phyloP scores from a whole-genome alignment of 495 filamentous ascomycete species.

The Penicillium daleae region DNA sequence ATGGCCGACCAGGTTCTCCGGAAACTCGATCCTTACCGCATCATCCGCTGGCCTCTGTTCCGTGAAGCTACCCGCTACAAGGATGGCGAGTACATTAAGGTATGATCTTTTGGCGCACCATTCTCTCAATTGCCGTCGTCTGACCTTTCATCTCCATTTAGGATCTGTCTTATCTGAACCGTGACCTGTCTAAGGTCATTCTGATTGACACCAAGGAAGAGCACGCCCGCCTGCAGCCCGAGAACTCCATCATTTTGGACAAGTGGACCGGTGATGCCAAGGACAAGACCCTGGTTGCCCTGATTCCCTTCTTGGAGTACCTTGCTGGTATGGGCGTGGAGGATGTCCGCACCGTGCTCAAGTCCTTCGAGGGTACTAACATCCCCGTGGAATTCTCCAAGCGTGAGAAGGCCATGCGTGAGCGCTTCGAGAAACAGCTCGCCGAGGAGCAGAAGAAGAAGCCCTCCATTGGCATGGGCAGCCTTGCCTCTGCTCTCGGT shows the following conservation, averaged over 20 bases:
- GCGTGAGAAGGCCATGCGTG: conserved; percentile 82
- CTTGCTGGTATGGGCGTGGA: conserved; percentile 87
- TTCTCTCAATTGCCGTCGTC: conserved; percentile 3
- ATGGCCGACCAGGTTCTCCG: conserved; percentile 84
- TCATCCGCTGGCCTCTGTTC: conserved; percentile 94
- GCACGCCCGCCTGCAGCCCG: conserved; percentile 83
- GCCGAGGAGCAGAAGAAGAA: conserved; percentile 70
- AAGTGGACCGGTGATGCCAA: conserved; percentile 84
- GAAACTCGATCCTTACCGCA: conserved; percentile 94
- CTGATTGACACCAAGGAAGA: conserved; percentile 83
- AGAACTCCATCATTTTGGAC: conserved; percentile 89
- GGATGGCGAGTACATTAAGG: conserved; percentile 95
- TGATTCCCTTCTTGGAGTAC: conserved; percentile 97
- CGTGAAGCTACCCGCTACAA: conserved; percentile 94
- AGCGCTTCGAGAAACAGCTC: conserved; percentile 76
- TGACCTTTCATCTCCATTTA: conserved; percentile 36
- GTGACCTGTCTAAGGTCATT: conserved; percentile 90
- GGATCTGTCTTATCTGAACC: conserved; percentile 96
- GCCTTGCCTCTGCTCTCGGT: conserved; percentile 71
- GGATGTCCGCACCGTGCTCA: conserved; percentile 82
- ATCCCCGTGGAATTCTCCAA: conserved; percentile 88
- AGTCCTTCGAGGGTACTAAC: conserved; percentile 81
- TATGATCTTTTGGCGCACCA: conserved; percentile 39
- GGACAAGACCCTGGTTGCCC: conserved; percentile 80
- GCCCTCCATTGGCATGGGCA: conserved; percentile 58